Percentiles rank a stretch among this genome's conserved stretches.
Evolutionary conservation across 2,329 filamentous ascomycete species (phyloP).

Genomic region (Septoria petroselini): DNA sequence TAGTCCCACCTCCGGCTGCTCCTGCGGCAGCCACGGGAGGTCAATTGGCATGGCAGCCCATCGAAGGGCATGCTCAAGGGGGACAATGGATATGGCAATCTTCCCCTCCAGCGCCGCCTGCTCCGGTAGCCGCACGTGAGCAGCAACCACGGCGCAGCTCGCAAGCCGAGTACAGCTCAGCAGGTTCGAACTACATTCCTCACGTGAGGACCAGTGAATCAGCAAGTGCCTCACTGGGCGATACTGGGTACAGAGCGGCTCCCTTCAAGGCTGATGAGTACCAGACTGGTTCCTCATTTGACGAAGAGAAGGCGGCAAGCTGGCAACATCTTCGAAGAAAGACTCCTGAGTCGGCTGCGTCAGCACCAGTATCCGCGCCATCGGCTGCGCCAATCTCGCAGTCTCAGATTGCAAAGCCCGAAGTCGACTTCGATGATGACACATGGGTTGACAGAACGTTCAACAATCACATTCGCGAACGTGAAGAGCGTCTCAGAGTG

Average conservation of each 20-base stretch:
- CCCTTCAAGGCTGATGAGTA: conserved; percentile 25
- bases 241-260: conserved; percentile 25
- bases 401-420: not conserved
- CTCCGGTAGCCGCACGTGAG: not conserved
- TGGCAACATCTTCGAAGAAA: conserved; percentile 30
- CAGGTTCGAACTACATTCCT: not conserved
- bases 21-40: not conserved
- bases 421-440: conserved; percentile 11
- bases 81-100: conserved; percentile 9
- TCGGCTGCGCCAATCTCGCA: not conserved
- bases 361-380: not conserved
- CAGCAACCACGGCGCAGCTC: not conserved
- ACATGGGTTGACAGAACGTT: conserved; percentile 17
- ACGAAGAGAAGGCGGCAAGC: conserved; percentile 22
- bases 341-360: not conserved
- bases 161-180: not conserved
- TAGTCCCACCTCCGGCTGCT: not conserved
- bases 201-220: not conserved
- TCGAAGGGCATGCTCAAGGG: conserved; percentile 7
- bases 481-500: conserved; percentile 6
- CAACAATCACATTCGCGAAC: conserved; percentile 15
- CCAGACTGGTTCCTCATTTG: conserved; percentile 3
- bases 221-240: conserved; percentile 3
- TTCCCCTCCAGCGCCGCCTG: not conserved
- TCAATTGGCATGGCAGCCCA: conserved; percentile 10